Base-by-base conservation (phyloP, 352 stramenopile genomes). In the Hyaloperonospora arabidopsidis region DNA sequence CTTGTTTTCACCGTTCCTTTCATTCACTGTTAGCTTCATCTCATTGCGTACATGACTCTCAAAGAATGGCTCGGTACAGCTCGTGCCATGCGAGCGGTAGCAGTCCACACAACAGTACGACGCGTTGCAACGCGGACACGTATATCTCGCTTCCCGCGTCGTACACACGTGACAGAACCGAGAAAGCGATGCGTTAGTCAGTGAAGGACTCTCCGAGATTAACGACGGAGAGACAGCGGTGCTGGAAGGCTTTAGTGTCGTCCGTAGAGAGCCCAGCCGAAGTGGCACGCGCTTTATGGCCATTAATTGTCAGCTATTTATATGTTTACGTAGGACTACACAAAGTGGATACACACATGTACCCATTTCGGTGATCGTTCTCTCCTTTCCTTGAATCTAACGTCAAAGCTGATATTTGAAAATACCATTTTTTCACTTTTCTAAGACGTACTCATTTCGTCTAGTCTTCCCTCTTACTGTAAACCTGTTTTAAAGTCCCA, bases 61-160 rank as follows among this genome's bases (percentile, higher is more conserved):
- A 51, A 82, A 93, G 57, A 95, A 95, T 19, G 67, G 63, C 53
- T 95, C 84, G 0, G 80, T 93, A 55, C 84, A 95, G 11, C 44
- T 54, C 47, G 74, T 61, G 39, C 81, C 73, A 60, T 95, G 84
- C 11, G 55, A 57, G 43, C 78, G 76, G 63, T 89, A 95, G 72
- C 84, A 95, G 19, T 60, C 43, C 8, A 88, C 79, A 50, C 76
- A 79, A 59, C 84, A 95, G 63, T 93, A 95, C 6, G 78, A 68
- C 43, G 67, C 59, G 25, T 87, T 87, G 67, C 84, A 95, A 5
- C 79, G 79, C 18, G 84, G 84, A 73, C 84, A 95, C 12, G 76
- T 89, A 72, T 95, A 95, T 44, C 79, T 74, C 23, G 79, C 68
- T 40, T 75, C 59, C 19, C 70, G 65, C 11, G 56, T 66, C 28